phyloP scores from a whole-genome alignment of 768 basidiomycete species.

The Mycena polygramma region DNA sequence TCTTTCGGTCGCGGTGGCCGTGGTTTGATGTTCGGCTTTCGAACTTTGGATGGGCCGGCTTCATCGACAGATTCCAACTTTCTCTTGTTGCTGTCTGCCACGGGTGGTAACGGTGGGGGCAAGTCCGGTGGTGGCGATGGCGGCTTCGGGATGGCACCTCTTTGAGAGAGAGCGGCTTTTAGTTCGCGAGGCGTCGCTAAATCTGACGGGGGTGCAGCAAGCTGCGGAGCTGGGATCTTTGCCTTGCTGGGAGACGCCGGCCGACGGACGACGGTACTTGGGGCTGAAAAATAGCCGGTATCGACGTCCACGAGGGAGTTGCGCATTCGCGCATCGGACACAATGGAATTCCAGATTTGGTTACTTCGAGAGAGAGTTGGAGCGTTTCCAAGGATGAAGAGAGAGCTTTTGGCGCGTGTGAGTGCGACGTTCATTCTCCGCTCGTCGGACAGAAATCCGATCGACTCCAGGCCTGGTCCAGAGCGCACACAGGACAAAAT shows the following conservation, averaged over 20 bases:
- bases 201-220: slow-evolving; percentile 47
- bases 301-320: slow-evolving; percentile 75
- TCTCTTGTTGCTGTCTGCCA: slow-evolving; percentile 42
- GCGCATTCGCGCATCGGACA: slow-evolving; percentile 80
- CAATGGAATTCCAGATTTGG: slow-evolving; percentile 80
- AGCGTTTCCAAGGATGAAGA: slow-evolving; percentile 94
- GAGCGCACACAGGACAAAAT: slow-evolving; percentile 97
- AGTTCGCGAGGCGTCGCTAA: slow-evolving; percentile 56
- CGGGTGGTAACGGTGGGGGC: slow-evolving; percentile 15
- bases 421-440: slow-evolving; percentile 99
- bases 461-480: slow-evolving; percentile 82
- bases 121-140: slow-evolving; percentile 1
- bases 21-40: slow-evolving; percentile 30
- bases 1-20: slow-evolving; percentile 55
- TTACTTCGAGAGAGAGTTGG: slow-evolving; percentile 91
- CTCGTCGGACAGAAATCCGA: slow-evolving; percentile 92
- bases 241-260: slow-evolving; percentile 40
- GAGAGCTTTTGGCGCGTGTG: slow-evolving; percentile 94
- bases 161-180: slow-evolving; percentile 33
- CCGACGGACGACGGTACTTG: slow-evolving; percentile 28
- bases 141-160: slow-evolving; percentile 26
- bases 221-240: slow-evolving; percentile 35
- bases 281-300: slow-evolving; percentile 53
- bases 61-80: slow-evolving; percentile 23
- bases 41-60: slow-evolving; percentile 14